Evolutionary conservation across 1,139 yeast genomes (phyloP).

Genomic region (Kodamaea suecica): DNA sequence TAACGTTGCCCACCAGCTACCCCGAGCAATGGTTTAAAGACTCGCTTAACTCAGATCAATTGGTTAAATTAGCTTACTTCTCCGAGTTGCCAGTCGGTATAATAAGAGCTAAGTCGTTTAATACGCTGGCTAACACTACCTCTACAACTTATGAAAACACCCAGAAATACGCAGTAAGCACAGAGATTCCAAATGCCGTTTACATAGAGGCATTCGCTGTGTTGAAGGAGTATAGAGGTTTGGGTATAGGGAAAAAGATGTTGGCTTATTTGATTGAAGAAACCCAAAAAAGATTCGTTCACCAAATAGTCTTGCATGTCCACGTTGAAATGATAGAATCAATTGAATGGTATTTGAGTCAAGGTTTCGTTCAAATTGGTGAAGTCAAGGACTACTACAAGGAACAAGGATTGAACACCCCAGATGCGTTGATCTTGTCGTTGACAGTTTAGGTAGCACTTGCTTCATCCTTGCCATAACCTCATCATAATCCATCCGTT

Average conservation of each 20-base stretch:
- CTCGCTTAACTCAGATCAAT: slow-evolving; percentile 32
- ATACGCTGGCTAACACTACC: slow-evolving; percentile 24
- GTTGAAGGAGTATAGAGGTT: slow-evolving; percentile 53
- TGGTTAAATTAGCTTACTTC: slow-evolving; percentile 48
- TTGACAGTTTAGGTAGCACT: slow-evolving; percentile 8
- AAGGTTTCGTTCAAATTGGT: slow-evolving; percentile 49
- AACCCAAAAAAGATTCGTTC: slow-evolving; percentile 52
- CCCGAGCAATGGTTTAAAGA: slow-evolving; percentile 45
- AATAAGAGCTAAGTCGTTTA: slow-evolving; percentile 50
- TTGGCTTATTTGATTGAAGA: slow-evolving; percentile 53
- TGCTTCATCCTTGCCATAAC: not conserved
- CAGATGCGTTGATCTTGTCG: slow-evolving; percentile 43
- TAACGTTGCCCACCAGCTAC: slow-evolving; percentile 40
- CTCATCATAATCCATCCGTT: too few species aligned
- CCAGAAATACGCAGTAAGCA: slow-evolving; percentile 21
- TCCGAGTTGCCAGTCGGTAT: slow-evolving; percentile 74
- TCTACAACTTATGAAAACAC: slow-evolving; percentile 22
- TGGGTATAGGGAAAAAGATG: slow-evolving; percentile 62
- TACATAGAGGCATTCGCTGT: slow-evolving; percentile 69
- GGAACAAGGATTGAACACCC: slow-evolving; percentile 41
- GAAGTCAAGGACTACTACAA: slow-evolving; percentile 50
- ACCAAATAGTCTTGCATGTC: slow-evolving; percentile 59
- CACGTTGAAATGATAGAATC: slow-evolving; percentile 46
- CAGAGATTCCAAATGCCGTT: slow-evolving; percentile 48
- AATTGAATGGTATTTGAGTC: slow-evolving; percentile 52